A percentile compares a stretch with the other conserved stretches of the same genome.
Conservation (phyloP, 2,329 filamentous ascomycete species). For the Alternaria longipes region DNA sequence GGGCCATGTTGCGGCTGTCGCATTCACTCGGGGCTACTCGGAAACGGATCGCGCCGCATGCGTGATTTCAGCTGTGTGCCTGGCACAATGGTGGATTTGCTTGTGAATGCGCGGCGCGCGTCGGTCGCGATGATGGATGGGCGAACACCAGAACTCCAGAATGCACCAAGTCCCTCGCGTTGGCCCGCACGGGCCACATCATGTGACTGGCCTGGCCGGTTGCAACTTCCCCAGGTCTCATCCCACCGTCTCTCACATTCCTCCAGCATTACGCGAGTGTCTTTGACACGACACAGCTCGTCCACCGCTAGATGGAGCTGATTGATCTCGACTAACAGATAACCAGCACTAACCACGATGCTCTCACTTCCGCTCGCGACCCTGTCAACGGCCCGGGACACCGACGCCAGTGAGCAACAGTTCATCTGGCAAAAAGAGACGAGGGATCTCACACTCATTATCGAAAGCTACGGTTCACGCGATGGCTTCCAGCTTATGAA, state of each 20-base stretch:
- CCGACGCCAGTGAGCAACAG: slow-evolving; percentile 33
- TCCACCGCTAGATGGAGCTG: background rate
- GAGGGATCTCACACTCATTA: slow-evolving; percentile 42
- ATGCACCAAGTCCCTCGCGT: slow-evolving; percentile 35
- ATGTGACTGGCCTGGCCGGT: slow-evolving; percentile 27
- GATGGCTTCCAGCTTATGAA: slow-evolving; percentile 47
- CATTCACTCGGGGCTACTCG: slow-evolving; percentile 30
- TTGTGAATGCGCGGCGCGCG: slow-evolving; percentile 43
- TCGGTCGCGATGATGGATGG: slow-evolving; percentile 42
- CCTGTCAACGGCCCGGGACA: slow-evolving; percentile 46
- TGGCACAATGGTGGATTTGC: slow-evolving; percentile 35
- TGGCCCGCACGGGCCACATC: slow-evolving; percentile 19
- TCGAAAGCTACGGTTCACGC: slow-evolving; percentile 43
- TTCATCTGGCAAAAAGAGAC: slow-evolving; percentile 50
- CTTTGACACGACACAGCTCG: background rate
- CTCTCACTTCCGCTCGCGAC: slow-evolving; percentile 45
- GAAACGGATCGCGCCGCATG: slow-evolving; percentile 30
- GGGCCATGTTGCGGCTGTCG: slow-evolving; percentile 57
- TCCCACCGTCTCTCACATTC: background rate
- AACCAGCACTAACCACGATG: slow-evolving; percentile 28
- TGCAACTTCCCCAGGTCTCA: slow-evolving; percentile 26
- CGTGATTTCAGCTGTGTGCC: slow-evolving; percentile 30
- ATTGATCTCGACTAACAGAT: slow-evolving; percentile 11
- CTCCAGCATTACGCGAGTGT: background rate
- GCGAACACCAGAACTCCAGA: slow-evolving; percentile 44